Evolutionary conservation across 2,329 filamentous ascomycete species (phyloP).

Genomic region (Metarhizium rileyi): DNA sequence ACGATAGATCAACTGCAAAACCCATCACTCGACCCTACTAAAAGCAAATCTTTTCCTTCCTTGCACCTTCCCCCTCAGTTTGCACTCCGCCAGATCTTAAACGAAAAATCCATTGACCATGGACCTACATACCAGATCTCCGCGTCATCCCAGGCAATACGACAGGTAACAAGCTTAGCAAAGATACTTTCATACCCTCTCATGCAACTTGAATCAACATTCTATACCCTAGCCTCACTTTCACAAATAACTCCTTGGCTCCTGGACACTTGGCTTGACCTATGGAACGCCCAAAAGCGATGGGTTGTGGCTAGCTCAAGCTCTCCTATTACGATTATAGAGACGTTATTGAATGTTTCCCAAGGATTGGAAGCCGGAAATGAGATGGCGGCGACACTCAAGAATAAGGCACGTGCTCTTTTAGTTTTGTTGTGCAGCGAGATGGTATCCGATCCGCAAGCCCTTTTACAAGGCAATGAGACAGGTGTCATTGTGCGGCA

Average conservation of each 20-base stretch:
- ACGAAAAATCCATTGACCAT: constrained; percentile 13
- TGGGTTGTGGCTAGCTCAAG: constrained; percentile 23
- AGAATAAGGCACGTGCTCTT: constrained; percentile 27
- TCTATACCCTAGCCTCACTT: constrained; percentile 23
- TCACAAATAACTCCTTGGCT: constrained; percentile 37
- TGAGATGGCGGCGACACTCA: constrained; percentile 13
- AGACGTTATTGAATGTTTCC: constrained; percentile 25
- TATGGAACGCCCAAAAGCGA: constrained; percentile 29
- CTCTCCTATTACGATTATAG: constrained; percentile 26
- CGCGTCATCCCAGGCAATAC: constrained; percentile 32
- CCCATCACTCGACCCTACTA: constrained; percentile 16
- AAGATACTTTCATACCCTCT: constrained; percentile 33
- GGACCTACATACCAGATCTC: constrained; percentile 29
- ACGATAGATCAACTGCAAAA: constrained; percentile 26
- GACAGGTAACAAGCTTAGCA: constrained; percentile 35
- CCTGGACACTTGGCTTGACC: constrained; percentile 35
- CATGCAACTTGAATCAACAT: constrained; percentile 21
- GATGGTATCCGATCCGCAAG: constrained; percentile 22
- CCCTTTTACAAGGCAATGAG: constrained; percentile 19
- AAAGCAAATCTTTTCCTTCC: constrained; percentile 16
- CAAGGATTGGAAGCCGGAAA: constrained; percentile 12
- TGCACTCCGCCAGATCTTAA: constrained; percentile 27
- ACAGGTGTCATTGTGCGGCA: constrained; percentile 19
- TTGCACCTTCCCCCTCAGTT: constrained; percentile 29
- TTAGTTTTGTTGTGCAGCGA: constrained; percentile 34